These are phyloP conservation scores for Cordia subcordata DNA, from an alignment of 257 asterid species.

Conservation along the genomic window DNA sequence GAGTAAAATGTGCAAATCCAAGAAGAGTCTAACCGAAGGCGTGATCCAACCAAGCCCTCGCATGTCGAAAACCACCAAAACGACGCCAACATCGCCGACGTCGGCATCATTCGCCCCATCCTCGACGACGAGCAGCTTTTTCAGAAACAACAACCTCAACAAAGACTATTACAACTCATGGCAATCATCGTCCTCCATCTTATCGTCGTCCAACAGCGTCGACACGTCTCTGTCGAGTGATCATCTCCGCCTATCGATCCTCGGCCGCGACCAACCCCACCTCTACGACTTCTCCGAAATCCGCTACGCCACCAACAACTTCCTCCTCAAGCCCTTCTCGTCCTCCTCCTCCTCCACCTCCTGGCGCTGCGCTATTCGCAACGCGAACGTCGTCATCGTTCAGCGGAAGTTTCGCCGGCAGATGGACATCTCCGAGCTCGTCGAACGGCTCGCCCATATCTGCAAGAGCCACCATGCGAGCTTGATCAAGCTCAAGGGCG, in stretches of 20 bases:
- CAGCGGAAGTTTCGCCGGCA: slow-evolving; percentile 73
- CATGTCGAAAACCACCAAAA: slow-evolving; percentile 15
- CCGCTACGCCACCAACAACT: slow-evolving; percentile 86
- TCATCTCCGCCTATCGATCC: slow-evolving; percentile 37
- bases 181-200: slow-evolving; percentile 29
- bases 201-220: slow-evolving; percentile 31
- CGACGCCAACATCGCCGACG: slow-evolving; percentile 30
- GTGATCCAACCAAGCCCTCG: slow-evolving; percentile 29
- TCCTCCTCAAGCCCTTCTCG: slow-evolving; percentile 70
- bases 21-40: slow-evolving; percentile 30
- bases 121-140: slow-evolving; percentile 28
- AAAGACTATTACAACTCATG: slow-evolving; percentile 34
- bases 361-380: slow-evolving; percentile 71
- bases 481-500: slow-evolving; percentile 64
- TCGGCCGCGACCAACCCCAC: slow-evolving; percentile 58
- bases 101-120: slow-evolving; percentile 18
- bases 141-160: slow-evolving; percentile 20
- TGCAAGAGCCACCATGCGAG: slow-evolving; percentile 83
- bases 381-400: slow-evolving; percentile 62
- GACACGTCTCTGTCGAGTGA: slow-evolving; percentile 43
- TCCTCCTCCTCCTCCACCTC: slow-evolving; percentile 78
- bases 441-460: slow-evolving; percentile 50
- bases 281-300: slow-evolving; percentile 55
- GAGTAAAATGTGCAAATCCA: slow-evolving; percentile 68
- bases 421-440: slow-evolving; percentile 47